Conservation (phyloP, 345 rosid genomes). For the Hypericum androsaemum region DNA sequence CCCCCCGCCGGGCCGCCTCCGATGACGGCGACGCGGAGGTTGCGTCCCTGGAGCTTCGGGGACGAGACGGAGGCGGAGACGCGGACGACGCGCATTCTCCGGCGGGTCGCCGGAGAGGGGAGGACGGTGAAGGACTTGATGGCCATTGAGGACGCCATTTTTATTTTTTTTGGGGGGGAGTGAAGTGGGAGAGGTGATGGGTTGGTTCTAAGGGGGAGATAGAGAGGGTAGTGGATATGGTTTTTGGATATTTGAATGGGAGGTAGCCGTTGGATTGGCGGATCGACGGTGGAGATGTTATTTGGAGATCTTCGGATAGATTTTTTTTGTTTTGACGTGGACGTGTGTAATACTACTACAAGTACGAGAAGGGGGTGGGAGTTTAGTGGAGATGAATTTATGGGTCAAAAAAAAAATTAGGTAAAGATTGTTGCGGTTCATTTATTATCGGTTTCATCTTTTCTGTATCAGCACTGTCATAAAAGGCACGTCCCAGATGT, state of each 20-base stretch:
- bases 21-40: slow-evolving; percentile 78
- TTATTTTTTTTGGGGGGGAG: not conserved
- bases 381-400: no score
- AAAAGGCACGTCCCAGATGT: no score
- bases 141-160: slow-evolving; percentile 45
- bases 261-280: slow-evolving; percentile 32
- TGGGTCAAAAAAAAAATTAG: no score
- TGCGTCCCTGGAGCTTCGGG: slow-evolving; percentile 57
- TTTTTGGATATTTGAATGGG: slow-evolving; percentile 27
- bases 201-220: not conserved
- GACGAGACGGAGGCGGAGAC: slow-evolving; percentile 44
- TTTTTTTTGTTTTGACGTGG: no score
- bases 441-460: no score
- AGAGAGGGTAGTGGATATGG: slow-evolving; percentile 37
- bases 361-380: no score
- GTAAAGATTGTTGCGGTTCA: no score
- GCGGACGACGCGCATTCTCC: slow-evolving; percentile 6
- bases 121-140: slow-evolving; percentile 76
- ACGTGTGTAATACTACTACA: no score
- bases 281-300: slow-evolving; percentile 28
- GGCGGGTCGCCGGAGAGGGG: slow-evolving; percentile 24
- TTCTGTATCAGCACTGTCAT: no score
- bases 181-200: slow-evolving; percentile 1
- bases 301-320: not conserved
- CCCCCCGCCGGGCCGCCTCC: slow-evolving; percentile 96